These are phyloP conservation scores for Suhomyces wounanorum DNA, from an alignment of 1,139 yeast genomes.

Conservation along the genomic window DNA sequence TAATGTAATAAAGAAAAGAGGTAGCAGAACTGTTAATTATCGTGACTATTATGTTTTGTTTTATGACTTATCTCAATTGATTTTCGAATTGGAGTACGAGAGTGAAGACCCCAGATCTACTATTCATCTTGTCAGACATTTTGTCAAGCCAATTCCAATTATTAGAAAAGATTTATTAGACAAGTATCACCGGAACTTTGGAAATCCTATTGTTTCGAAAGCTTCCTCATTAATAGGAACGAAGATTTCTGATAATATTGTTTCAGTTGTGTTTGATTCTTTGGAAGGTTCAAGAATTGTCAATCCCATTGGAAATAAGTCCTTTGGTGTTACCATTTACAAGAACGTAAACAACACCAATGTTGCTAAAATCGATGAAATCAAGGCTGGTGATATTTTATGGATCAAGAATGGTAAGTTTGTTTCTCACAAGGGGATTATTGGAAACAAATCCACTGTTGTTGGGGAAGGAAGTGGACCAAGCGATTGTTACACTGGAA, in stretches of 20 bases:
- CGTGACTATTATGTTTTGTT: slow-evolving; percentile 75
- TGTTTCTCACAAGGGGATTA: slow-evolving; percentile 63
- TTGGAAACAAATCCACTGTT: slow-evolving; percentile 35
- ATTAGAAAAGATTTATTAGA: slow-evolving; percentile 53
- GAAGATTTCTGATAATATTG: slow-evolving; percentile 24
- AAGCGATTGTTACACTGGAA: slow-evolving; percentile 29
- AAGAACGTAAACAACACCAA: slow-evolving; percentile 60
- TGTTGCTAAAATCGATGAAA: slow-evolving; percentile 59
- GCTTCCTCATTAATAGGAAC: slow-evolving; percentile 47
- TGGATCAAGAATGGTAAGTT: slow-evolving; percentile 76
- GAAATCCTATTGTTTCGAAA: slow-evolving; percentile 41
- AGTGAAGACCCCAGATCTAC: slow-evolving; percentile 56
- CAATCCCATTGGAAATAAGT: slow-evolving; percentile 63
- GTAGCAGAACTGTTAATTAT: slow-evolving; percentile 49
- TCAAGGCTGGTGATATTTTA: slow-evolving; percentile 81
- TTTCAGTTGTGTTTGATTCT: slow-evolving; percentile 21
- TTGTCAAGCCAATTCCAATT: slow-evolving; percentile 48
- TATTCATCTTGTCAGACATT: slow-evolving; percentile 46
- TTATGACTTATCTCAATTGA: slow-evolving; percentile 70
- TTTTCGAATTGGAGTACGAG: slow-evolving; percentile 60
- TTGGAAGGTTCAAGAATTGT: slow-evolving; percentile 32
- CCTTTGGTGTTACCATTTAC: slow-evolving; percentile 75
- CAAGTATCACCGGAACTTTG: slow-evolving; percentile 48
- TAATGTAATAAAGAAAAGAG: slow-evolving; percentile 56
- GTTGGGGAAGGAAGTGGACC: slow-evolving; percentile 40